Base-by-base conservation (phyloP, 1,139 yeast species). In the Hemisphaericaspora lyxosophila region DNA sequence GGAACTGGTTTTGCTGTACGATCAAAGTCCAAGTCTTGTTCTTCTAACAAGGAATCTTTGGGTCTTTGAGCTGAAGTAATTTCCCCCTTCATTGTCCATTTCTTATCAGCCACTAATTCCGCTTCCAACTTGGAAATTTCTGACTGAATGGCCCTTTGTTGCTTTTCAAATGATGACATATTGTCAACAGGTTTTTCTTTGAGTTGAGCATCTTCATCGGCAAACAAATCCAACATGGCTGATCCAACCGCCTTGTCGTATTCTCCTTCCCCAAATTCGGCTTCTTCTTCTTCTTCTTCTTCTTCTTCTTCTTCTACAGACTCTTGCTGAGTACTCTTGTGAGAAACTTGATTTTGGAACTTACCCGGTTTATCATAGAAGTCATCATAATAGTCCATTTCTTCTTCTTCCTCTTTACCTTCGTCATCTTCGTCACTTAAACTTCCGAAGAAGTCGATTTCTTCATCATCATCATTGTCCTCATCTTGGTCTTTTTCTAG, bases 81-180 rank as follows among this genome's bases (percentile, higher is more conserved):
- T 63, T 92, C 98, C 61, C 98, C 98, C 56, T 82, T 85, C 75
- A 90, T 75, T 7, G 95, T 82, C 98, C 98, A 92, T 53, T 82
- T 82, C 67, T 92, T 92, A 44, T 85, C 92, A 2, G 89, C 92
- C 19, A 92, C 82, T 20, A 94, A 82, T 56, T 90, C 97, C 26
- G 81, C 79, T 62, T 92, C 98, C 37, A 89, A 70, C 50, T 77
- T 73, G 27, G 76, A 77, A 45, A 92, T 92, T 60, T 92, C 95
- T 30, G 75, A 73, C 54, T 83, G 86, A 25, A 92, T 72, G 42
- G 78, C 80, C 39, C 72, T 70, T 59, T 90, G 97, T 56, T 89
- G 95, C 51, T 78, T 85, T 59, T 92, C 96, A 56, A 80, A 88
- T 4, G 88, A 78, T 0, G 97, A 87, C 42, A 89, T 61, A 33